Percentiles rank a stretch among this genome's conserved stretches.
Evolutionary conservation across 352 stramenopile genomes (phyloP).

Genomic region (Globisporangium apiculatum): DNA sequence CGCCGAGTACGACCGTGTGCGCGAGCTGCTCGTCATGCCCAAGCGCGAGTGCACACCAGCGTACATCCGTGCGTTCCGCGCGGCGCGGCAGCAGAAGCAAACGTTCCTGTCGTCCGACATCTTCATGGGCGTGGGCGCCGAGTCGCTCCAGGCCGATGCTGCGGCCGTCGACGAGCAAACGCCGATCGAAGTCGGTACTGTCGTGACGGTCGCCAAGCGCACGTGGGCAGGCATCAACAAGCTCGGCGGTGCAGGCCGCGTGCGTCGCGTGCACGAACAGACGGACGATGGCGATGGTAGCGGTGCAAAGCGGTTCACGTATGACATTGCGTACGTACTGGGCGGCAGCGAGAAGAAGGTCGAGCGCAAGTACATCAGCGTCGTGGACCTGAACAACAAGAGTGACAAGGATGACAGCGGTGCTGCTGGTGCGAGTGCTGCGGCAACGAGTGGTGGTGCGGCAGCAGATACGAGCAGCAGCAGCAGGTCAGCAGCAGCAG

Average conservation of each 20-base stretch:
- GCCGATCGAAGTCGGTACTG: slow-evolving; percentile 42
- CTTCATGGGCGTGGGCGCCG: slow-evolving; percentile 35
- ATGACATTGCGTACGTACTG: slow-evolving; percentile 70
- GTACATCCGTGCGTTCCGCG: slow-evolving; percentile 46
- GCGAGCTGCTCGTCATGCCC: slow-evolving; percentile 36
- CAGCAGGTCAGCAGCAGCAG: no score
- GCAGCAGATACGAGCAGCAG: no score
- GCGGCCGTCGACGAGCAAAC: slow-evolving; percentile 39
- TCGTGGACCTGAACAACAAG: slow-evolving; percentile 40
- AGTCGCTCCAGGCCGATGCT: slow-evolving; percentile 20
- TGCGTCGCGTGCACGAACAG: slow-evolving; percentile 52
- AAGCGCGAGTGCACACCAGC: slow-evolving; percentile 31
- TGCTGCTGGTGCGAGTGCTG: neutral
- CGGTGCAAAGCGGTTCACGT: slow-evolving; percentile 42
- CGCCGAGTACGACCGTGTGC: slow-evolving; percentile 26
- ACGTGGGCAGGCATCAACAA: slow-evolving; percentile 88
- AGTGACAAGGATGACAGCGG: slow-evolving; percentile 15
- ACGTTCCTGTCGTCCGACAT: slow-evolving; percentile 50
- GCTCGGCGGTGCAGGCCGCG: slow-evolving; percentile 61
- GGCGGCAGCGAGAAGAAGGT: slow-evolving; percentile 73
- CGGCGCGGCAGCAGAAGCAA: slow-evolving; percentile 43
- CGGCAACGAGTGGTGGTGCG: neutral
- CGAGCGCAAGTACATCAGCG: slow-evolving; percentile 73
- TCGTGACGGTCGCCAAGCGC: slow-evolving; percentile 68
- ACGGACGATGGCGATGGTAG: slow-evolving; percentile 9